phyloP scores from a whole-genome alignment of 768 basidiomycete species.

The Terana coerulea region DNA sequence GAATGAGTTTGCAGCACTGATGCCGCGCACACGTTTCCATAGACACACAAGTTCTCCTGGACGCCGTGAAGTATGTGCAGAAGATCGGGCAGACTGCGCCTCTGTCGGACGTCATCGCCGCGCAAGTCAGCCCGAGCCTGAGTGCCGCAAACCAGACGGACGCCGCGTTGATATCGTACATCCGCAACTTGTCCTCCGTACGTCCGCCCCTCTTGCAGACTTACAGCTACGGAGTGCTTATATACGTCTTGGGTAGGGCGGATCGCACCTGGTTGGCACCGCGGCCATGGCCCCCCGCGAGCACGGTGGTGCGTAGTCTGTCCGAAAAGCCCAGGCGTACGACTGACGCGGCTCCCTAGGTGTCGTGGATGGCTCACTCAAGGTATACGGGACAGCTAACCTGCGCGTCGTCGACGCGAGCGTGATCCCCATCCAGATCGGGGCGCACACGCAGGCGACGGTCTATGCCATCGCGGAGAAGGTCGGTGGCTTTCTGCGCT shows the following conservation, averaged over 20 bases:
- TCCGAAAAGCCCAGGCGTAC: too few species aligned
- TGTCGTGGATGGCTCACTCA: slow-evolving; percentile 48
- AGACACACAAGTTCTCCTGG: not conserved
- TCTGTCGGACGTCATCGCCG: not conserved
- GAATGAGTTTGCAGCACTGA: not conserved
- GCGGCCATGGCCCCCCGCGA: not conserved
- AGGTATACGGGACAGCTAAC: slow-evolving; percentile 50
- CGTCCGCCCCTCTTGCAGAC: too few species aligned
- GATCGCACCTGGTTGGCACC: too few species aligned
- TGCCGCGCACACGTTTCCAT: not conserved
- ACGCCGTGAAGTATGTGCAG: too few species aligned
- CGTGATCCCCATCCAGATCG: slow-evolving; percentile 43
- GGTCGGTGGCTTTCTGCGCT: too few species aligned
- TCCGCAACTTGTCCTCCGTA: too few species aligned
- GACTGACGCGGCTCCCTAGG: slow-evolving; percentile 33
- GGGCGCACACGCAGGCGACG: slow-evolving; percentile 31
- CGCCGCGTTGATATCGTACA: too few species aligned
- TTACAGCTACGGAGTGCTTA: too few species aligned
- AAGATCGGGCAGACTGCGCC: not conserved
- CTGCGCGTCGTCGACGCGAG: slow-evolving; percentile 54
- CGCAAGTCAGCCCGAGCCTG: too few species aligned
- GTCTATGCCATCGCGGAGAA: not conserved
- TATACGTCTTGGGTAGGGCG: too few species aligned
- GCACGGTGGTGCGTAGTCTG: not conserved
- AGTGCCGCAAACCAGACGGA: too few species aligned